Evolutionary conservation across 1,139 yeast genomes (phyloP).

Genomic region (Taphrina wiesneri): DNA sequence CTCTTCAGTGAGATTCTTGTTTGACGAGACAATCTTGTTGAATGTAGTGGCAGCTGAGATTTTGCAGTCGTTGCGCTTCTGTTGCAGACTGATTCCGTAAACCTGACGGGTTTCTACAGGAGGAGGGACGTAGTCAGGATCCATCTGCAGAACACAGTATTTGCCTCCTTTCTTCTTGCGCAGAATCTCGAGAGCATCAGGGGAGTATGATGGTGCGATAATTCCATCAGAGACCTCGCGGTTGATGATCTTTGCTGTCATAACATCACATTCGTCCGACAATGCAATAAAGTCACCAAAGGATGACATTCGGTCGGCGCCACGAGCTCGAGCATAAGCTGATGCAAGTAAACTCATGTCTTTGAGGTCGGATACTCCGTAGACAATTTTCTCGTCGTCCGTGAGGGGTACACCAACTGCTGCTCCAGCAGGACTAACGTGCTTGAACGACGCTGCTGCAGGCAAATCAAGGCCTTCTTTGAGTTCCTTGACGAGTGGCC

Average conservation of each 20-base stretch:
- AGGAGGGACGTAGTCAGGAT: conserved; percentile 88
- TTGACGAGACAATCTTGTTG: conserved; percentile 85
- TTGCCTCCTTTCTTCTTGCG: conserved; percentile 94
- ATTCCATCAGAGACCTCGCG: conserved; percentile 98
- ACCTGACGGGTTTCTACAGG: conserved; percentile 86
- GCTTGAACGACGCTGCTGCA: conserved; percentile 98
- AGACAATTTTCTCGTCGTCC: conserved; percentile 89
- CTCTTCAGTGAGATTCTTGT: conserved; percentile 84
- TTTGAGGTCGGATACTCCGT: conserved; percentile 83
- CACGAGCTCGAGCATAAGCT: conserved; percentile 98
- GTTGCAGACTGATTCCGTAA: conserved; percentile 91
- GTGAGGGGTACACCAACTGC: conserved; percentile 93
- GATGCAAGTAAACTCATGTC: conserved; percentile 86
- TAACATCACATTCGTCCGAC: conserved; percentile 90
- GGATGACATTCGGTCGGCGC: conserved; percentile 99
- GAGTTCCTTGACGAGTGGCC: conserved; percentile 98
- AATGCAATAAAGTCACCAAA: conserved; percentile 98
- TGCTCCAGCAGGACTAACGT: conserved; percentile 98
- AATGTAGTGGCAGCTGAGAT: conserved; percentile 75
- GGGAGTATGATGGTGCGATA: conserved; percentile 93
- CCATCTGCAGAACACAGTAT: conserved; percentile 89
- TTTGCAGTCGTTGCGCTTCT: conserved; percentile 96
- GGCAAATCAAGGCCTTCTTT: conserved; percentile 92
- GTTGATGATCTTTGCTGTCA: conserved; percentile 95
- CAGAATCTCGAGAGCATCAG: conserved; percentile 85